Percentiles rank a stretch among this genome's conserved stretches.
Conservation (phyloP, 2,329 filamentous ascomycete species). For the Parafenestella ontariensis region DNA sequence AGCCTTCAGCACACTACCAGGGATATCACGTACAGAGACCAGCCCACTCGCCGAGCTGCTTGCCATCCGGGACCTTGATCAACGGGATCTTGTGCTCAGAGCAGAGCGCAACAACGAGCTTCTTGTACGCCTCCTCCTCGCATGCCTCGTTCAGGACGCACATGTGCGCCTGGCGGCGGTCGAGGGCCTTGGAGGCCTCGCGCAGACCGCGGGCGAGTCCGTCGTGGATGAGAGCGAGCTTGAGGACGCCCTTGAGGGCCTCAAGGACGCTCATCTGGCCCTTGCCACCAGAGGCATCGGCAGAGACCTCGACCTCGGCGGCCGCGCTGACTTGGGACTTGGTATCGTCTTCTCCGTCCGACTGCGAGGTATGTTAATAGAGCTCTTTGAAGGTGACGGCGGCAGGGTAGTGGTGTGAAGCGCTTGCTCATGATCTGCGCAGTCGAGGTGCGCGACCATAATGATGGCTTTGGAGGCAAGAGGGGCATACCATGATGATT, state of each 20-base stretch:
- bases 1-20: background rate
- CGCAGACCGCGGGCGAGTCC: slow-evolving; percentile 97
- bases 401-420: slow-evolving; percentile 5
- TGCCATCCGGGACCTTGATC: slow-evolving; percentile 99
- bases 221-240: slow-evolving; percentile 99
- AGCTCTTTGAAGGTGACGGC: slow-evolving; percentile 1
- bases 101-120: slow-evolving; percentile 98
- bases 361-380: slow-evolving; percentile 62
- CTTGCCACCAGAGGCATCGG: slow-evolving; percentile 78
- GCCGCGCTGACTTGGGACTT: slow-evolving; percentile 78
- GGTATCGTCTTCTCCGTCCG: slow-evolving; percentile 99
- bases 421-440: background rate
- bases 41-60: slow-evolving; percentile 99
- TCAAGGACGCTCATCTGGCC: slow-evolving; percentile 98
- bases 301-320: slow-evolving; percentile 94
- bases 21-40: slow-evolving; percentile 84
- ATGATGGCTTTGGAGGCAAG: slow-evolving; percentile 1
- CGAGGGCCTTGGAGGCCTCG: slow-evolving; percentile 97
- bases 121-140: slow-evolving; percentile 99
- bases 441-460: background rate
- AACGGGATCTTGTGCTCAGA: slow-evolving; percentile 99
- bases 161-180: slow-evolving; percentile 99
- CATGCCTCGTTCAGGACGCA: slow-evolving; percentile 99
- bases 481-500: slow-evolving; percentile 50
- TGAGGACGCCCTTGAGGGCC: slow-evolving; percentile 97